Percentiles rank a stretch among this genome's conserved stretches.
Conservation (phyloP, 2,329 filamentous ascomycete genomes). For the Coniella vitis region DNA sequence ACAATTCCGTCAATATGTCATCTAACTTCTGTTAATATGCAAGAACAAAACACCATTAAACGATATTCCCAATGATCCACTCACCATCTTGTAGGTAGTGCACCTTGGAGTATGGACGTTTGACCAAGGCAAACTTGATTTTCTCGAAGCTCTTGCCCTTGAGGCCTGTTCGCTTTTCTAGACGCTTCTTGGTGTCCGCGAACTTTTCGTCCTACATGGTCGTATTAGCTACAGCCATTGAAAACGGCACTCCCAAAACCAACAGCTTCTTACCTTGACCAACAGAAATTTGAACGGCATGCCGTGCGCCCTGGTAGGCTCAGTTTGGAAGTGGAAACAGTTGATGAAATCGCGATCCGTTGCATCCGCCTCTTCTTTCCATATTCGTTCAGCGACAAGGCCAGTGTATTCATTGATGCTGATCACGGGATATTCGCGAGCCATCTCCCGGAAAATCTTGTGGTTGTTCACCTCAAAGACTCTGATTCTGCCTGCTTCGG, state of each 20-base stretch:
- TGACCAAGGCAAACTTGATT: conserved; percentile 87
- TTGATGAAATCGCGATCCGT: conserved; percentile 58
- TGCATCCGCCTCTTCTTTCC: conserved; percentile 61
- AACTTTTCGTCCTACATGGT: conserved; percentile 67
- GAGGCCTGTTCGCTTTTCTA: conserved; percentile 86
- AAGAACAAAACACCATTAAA: background rate
- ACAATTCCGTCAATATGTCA: conserved; percentile 50
- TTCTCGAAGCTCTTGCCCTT: conserved; percentile 99
- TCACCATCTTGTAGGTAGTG: conserved; percentile 83
- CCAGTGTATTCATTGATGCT: conserved; percentile 80
- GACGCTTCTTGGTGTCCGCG: conserved; percentile 85
- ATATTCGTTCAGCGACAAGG: conserved; percentile 74
- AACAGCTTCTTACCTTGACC: conserved; percentile 64
- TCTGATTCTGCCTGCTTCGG: conserved; percentile 61
- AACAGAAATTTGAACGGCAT: conserved; percentile 88
- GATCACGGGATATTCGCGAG: conserved; percentile 63
- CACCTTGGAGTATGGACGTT: conserved; percentile 68
- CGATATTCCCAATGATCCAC: conserved; percentile 24
- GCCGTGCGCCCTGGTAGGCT: conserved; percentile 75
- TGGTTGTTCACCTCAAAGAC: conserved; percentile 77
- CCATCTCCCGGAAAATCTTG: conserved; percentile 77
- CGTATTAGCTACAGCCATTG: background rate
- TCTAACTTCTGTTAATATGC: conserved; percentile 35
- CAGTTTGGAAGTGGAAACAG: conserved; percentile 89
- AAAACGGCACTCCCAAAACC: background rate